Evolutionary conservation across 1,284 basidiomycete genomes (phyloP).

Genomic region (Dichomitus squalens): DNA sequence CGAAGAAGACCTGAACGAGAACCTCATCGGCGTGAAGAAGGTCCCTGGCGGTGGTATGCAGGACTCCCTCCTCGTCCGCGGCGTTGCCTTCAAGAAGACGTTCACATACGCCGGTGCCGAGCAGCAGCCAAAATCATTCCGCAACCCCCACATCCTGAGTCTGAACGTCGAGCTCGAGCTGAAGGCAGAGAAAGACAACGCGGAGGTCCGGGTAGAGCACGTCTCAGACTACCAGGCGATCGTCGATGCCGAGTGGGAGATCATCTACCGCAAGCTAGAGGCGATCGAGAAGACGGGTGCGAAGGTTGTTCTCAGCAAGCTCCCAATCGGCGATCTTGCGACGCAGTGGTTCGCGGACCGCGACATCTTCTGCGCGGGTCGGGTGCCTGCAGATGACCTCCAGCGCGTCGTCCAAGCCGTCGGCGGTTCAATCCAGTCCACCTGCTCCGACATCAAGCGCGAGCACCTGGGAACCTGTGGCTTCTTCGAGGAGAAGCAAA

Average conservation of each 20-base stretch:
- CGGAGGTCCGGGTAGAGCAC: slow-evolving; percentile 95
- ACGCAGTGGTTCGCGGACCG: slow-evolving; percentile 99
- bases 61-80: slow-evolving; percentile 87
- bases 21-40: slow-evolving; percentile 98
- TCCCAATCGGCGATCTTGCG: slow-evolving; percentile 98
- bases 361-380: slow-evolving; percentile 98
- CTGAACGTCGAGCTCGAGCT: slow-evolving; percentile 98
- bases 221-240: slow-evolving; percentile 99
- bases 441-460: slow-evolving; percentile 88
- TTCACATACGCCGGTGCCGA: slow-evolving; percentile 99
- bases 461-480: slow-evolving; percentile 95
- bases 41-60: slow-evolving; percentile 99
- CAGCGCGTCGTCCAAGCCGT: slow-evolving; percentile 96
- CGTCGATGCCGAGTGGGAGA: slow-evolving; percentile 99
- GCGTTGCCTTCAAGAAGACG: slow-evolving; percentile 99
- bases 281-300: slow-evolving; percentile 97
- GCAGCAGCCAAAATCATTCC: slow-evolving; percentile 96
- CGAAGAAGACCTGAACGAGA: slow-evolving; percentile 93
- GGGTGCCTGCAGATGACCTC: slow-evolving; percentile 90
- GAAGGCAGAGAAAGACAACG: slow-evolving; percentile 99
- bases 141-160: slow-evolving; percentile 88
- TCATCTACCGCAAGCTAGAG: slow-evolving; percentile 97
- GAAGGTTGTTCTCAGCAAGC: slow-evolving; percentile 96
- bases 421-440: slow-evolving; percentile 94
- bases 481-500: slow-evolving; percentile 91